Conservation (phyloP, 768 basidiomycete genomes). For the Bullera alba region DNA sequence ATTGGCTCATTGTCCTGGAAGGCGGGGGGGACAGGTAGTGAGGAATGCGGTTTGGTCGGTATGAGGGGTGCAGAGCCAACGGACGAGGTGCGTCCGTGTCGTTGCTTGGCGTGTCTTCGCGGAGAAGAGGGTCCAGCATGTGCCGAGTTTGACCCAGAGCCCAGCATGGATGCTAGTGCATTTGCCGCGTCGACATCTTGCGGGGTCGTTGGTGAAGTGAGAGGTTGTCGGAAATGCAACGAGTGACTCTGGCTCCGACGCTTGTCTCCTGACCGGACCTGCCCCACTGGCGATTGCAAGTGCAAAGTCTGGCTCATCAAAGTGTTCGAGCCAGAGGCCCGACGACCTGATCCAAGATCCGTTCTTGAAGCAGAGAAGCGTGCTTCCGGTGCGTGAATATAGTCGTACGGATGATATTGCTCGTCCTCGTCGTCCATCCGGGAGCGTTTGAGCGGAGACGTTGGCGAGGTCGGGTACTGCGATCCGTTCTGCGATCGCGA, state of each 20-base stretch:
- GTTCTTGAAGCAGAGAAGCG: not conserved
- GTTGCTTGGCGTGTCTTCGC: not conserved
- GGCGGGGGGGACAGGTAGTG: not conserved
- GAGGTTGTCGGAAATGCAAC: too few species aligned
- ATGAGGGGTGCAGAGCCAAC: not conserved
- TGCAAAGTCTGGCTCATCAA: too few species aligned
- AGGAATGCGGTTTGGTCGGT: too few species aligned
- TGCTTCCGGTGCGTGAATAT: not conserved
- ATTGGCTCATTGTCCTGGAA: not conserved
- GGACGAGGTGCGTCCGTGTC: not conserved
- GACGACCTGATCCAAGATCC: not conserved
- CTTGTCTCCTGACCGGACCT: conserved; percentile 16
- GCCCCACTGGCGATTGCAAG: conserved; percentile 11
- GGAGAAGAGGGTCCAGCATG: not conserved
- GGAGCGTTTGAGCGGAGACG: conserved; percentile 29
- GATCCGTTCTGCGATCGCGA: conserved; percentile 2
- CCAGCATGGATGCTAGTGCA: conserved; percentile 38
- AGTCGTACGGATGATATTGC: not conserved
- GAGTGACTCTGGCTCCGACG: conserved; percentile 35
- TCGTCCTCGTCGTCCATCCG: conserved; percentile 7
- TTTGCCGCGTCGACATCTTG: conserved; percentile 42
- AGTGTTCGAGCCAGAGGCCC: not conserved
- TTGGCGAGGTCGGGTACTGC: conserved; percentile 9
- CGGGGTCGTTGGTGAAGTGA: conserved; percentile 13
- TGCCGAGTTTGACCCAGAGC: conserved; percentile 6